Conservation (phyloP, 2,329 filamentous ascomycete genomes). For the Bipolaris oryzae region DNA sequence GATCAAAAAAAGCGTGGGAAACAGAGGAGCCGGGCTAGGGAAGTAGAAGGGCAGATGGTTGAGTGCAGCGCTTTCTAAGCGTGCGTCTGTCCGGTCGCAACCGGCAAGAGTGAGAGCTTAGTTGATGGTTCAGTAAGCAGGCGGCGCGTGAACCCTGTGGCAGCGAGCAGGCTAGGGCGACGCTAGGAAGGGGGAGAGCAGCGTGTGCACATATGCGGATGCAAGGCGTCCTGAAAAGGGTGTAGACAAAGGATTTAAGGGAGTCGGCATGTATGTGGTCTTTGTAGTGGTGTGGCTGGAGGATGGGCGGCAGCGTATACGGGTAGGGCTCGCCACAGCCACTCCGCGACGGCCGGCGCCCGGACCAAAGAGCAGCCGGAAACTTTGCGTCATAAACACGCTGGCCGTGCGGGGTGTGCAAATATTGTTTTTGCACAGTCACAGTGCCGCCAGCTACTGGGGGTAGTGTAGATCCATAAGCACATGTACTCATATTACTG, state of each 20-base stretch:
- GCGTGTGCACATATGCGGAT: background rate
- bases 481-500: no score
- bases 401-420: background rate
- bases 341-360: background rate
- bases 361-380: background rate
- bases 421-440: no score
- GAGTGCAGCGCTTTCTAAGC: slow-evolving; percentile 14
- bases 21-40: slow-evolving; percentile 4
- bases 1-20: slow-evolving; percentile 1
- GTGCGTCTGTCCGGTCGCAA: slow-evolving; percentile 24
- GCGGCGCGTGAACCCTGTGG: slow-evolving; percentile 1
- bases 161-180: slow-evolving; percentile 8
- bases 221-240: background rate
- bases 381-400: background rate
- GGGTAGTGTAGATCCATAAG: no score
- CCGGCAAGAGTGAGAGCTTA: slow-evolving; percentile 18
- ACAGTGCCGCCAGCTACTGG: no score
- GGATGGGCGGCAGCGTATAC: background rate
- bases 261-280: background rate
- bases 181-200: slow-evolving; percentile 8
- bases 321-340: background rate
- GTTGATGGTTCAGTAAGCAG: slow-evolving; percentile 27
- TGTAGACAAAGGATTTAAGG: background rate
- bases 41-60: slow-evolving; percentile 12
- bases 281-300: background rate